Evolutionary conservation across 768 basidiomycete species (phyloP), one percentile per base, ranked within the genome.

Genomic region (Tulasnella sp.): DNA sequence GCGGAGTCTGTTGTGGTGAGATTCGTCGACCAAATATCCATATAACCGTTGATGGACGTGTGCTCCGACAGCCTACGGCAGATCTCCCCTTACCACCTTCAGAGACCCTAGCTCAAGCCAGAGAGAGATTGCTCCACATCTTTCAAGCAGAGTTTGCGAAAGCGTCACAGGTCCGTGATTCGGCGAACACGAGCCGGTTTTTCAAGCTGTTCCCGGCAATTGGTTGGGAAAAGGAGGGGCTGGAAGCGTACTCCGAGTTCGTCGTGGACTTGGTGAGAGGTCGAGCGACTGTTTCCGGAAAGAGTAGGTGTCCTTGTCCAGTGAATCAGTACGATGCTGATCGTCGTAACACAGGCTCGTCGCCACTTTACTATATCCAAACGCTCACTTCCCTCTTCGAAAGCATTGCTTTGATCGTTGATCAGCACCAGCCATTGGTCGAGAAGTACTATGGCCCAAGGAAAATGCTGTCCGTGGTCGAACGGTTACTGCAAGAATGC

Each of bases 161-260:
- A 55, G 96, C 94, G 0, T 89, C 90, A 4, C 75, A 73, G 19
- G 77, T 80, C 12, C 79, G 87, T 25, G 90, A 97, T 69, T 84
- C 91, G 23, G 82, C 82, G 12, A 82, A 83, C 0, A 92, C 87
- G 1, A 92, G 83, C 63, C 82, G 96, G 11, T 98, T 87, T 71
- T 99, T 99, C 77, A 92, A 97, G 68, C 74, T 99, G 2, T 99
- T 98, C 69, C 96, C 96, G 3, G 82, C 83, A 2, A 92, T 99
- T 51, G 91, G 90, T 5, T 96, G 90, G 78, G 92, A 98, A 68
- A 72, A 75, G 8, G 87, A 94, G 68, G 96, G 96, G 1, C 74
- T 99, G 23, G 81, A 91, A 60, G 86, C 84, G 0, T 99, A 99
- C 70, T 86, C 91, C 0, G 78, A 82, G 9, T 99, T 98, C 68